These are phyloP conservation scores for Plantago ovata DNA, from an alignment of 257 asterid genomes.

Conservation along the genomic window DNA sequence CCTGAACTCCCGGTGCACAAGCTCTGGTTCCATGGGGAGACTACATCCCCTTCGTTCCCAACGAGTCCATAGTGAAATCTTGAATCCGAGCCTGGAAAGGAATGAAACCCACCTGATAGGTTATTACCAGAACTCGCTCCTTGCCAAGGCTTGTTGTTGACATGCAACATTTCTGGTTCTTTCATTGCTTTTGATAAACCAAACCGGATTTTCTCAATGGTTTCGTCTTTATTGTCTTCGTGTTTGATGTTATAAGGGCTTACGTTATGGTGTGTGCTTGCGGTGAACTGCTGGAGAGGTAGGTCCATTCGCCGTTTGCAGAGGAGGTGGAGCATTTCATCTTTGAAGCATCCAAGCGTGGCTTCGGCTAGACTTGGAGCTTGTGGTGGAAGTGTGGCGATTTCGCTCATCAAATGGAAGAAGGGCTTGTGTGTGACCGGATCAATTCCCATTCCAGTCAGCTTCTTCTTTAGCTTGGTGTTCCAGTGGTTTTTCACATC, in stretches of 20 bases:
- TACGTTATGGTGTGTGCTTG: constrained; percentile 20
- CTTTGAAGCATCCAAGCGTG: constrained; percentile 92
- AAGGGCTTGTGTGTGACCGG: constrained; percentile 97
- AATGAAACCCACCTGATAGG: constrained; percentile 22
- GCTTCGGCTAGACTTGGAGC: constrained; percentile 93
- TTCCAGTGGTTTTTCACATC: constrained; percentile 97
- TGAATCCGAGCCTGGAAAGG: constrained; percentile 37
- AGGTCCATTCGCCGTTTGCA: constrained; percentile 74
- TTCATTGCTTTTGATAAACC: constrained; percentile 62
- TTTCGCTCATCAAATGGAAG: constrained; percentile 84
- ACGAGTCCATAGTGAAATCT: constrained; percentile 52
- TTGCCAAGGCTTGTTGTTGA: constrained; percentile 41
- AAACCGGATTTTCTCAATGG: constrained; percentile 47
- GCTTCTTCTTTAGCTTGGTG: constrained; percentile 88
- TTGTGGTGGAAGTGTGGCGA: constrained; percentile 84
- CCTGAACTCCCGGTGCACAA: constrained; percentile 53
- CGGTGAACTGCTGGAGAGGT: constrained; percentile 51
- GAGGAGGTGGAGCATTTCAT: constrained; percentile 93
- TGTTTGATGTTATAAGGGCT: constrained; percentile 35
- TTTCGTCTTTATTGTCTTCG: constrained; percentile 41
- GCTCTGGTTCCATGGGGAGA: constrained; percentile 59
- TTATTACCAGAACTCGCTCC: too few relatives aligned
- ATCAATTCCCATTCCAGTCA: constrained; percentile 94
- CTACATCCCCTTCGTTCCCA: too few relatives aligned
- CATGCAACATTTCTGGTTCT: constrained; percentile 27